These are phyloP conservation scores for Phialemonium atrogriseum DNA, from an alignment of 2,329 filamentous ascomycete species.

Conservation along the genomic window DNA sequence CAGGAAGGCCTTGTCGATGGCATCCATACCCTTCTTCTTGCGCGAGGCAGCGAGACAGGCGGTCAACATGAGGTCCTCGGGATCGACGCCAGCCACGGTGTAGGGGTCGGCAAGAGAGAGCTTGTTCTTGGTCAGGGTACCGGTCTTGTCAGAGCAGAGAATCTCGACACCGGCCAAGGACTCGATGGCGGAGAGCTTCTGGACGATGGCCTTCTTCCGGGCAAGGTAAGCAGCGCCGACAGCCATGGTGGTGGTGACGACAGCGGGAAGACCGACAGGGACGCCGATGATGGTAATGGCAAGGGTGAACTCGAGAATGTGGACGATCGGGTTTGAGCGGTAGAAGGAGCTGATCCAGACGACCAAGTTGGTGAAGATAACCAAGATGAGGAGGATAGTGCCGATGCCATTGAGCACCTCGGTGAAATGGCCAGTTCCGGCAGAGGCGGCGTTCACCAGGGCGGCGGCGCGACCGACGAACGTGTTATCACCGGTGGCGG, in stretches of 20 bases:
- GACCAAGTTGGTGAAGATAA: conserved; percentile 70
- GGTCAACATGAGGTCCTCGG: conserved; percentile 86
- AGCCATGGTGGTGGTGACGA: conserved; percentile 92
- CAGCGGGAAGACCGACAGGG: conserved; percentile 84
- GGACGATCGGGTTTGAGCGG: conserved; percentile 71
- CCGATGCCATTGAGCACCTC: conserved; percentile 85
- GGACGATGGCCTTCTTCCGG: conserved; percentile 88
- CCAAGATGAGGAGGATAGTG: conserved; percentile 69
- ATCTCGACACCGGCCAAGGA: conserved; percentile 89
- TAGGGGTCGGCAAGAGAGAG: conserved; percentile 79
- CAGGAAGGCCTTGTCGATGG: conserved; percentile 91
- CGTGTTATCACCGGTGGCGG: conserved; percentile 79
- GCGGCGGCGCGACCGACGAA: conserved; percentile 85
- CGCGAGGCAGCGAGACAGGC: conserved; percentile 82
- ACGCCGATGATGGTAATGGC: conserved; percentile 90
- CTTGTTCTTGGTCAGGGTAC: conserved; percentile 92
- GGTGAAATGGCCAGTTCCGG: conserved; percentile 78
- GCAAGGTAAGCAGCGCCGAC: conserved; percentile 86
- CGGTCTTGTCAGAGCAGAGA: conserved; percentile 90
- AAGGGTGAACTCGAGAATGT: conserved; percentile 75
- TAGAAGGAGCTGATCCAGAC: conserved; percentile 88
- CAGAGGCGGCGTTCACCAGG: conserved; percentile 68
- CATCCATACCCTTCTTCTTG: conserved; percentile 94
- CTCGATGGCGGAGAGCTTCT: conserved; percentile 88
- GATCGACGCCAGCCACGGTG: conserved; percentile 72